Conservation (phyloP, 1,284 basidiomycete species). For the Apiotrichum montevideense region DNA sequence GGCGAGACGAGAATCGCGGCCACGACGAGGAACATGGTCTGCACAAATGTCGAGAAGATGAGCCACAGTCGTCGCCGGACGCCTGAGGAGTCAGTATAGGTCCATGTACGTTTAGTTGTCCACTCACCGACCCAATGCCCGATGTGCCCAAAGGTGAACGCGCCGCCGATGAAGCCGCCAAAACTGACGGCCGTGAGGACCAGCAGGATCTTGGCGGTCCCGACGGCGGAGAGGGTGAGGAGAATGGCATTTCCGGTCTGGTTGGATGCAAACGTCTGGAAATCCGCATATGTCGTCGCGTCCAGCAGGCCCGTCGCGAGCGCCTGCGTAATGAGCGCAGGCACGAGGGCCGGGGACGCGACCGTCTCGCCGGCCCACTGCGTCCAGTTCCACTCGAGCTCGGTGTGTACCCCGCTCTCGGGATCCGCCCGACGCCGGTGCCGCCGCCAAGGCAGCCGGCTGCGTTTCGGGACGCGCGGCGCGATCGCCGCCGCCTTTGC, state of each 20-base stretch:
- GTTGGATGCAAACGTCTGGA: conserved; percentile 45
- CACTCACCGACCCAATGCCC: conserved; percentile 33
- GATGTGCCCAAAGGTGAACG: conserved; percentile 37
- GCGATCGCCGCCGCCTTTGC: no score
- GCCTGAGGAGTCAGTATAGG: no score
- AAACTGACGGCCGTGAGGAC: conserved; percentile 35
- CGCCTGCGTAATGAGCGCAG: conserved; percentile 33
- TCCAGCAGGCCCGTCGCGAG: conserved; percentile 40
- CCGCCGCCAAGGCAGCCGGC: background rate
- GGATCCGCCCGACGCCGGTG: background rate
- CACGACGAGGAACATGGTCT: conserved; percentile 27
- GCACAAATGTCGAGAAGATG: conserved; percentile 23
- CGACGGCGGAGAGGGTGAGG: conserved; percentile 38
- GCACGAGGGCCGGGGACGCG: conserved; percentile 23
- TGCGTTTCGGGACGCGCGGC: no score
- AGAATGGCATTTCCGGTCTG: conserved; percentile 47
- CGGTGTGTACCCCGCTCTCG: background rate
- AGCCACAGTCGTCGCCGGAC: conserved; percentile 37
- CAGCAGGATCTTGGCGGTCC: conserved; percentile 23
- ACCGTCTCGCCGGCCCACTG: conserved; percentile 32
- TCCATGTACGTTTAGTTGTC: no score
- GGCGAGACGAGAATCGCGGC: conserved; percentile 33
- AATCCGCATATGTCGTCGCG: conserved; percentile 44
- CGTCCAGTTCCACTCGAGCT: conserved; percentile 12
- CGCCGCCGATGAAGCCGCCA: conserved; percentile 32